Evolutionary conservation across 345 rosid species (phyloP), one percentile per base, ranked within the genome.

Genomic region (Pelargonium nanum): DNA sequence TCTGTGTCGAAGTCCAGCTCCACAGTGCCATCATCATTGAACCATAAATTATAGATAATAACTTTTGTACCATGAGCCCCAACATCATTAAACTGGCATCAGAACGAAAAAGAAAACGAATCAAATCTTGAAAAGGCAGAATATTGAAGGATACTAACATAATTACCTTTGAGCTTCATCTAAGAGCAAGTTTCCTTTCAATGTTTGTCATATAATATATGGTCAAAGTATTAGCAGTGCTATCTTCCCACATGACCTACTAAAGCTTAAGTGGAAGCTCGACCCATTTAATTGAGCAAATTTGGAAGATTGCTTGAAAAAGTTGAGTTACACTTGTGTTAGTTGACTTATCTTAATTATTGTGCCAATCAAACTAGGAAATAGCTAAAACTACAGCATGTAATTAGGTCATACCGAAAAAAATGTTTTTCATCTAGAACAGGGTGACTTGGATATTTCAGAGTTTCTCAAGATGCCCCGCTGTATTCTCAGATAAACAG

Each of bases 51-150:
- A 76, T 89, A 93, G 66, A 93, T 69, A 16, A 89, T 75, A 63
- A 93, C 74, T 79, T 87, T 93, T 57, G 99, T 93, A 56, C 99
- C 99, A 80, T 83, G 96, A 17, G 75, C 21, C 50, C 85, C 89
- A 65, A 93, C 64, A 68, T 85, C 83, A 54, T 84, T 84, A 81
- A 87, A 85, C 99, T 93, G 96, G 75, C 63, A 71, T 59, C 22
- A 68, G 60, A 56, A 57, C 24, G 24, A 22, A n/a, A 5, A n/a
- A 24, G 16, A 24, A 22, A 54, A 54, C 2, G 22, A 53, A 53
- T 6, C 6, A 13, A 6, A 28, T 34, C 22, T 13, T 26, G n/a
- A 28, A 12, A 30, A 5, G 26, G 26, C 50, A 7, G 53, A 53
- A 62, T 28, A 53, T 55, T 19, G 15, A 30, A 26, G 22, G n/a